Percentiles rank a stretch among this genome's conserved stretches.
Conservation (phyloP, 2,329 filamentous ascomycete genomes). For the Cercospora sp. region DNA sequence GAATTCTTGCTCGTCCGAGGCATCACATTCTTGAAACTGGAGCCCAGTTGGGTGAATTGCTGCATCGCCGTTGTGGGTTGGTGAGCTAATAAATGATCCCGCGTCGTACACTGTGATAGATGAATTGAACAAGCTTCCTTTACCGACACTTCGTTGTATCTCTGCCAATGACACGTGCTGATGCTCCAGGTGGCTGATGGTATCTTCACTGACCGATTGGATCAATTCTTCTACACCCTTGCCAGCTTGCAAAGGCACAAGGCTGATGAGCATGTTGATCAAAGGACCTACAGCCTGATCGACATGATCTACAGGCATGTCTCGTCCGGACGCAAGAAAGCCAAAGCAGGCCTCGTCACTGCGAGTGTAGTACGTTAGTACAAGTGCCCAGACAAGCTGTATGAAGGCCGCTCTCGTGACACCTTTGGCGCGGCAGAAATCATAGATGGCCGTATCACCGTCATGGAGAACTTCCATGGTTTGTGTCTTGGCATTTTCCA, state of each 20-base stretch:
- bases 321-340: slow-evolving; percentile 42
- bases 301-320: slow-evolving; percentile 35
- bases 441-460: slow-evolving; percentile 19
- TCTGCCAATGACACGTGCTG: slow-evolving; percentile 4
- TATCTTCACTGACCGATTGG: background rate
- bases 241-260: background rate
- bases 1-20: slow-evolving; percentile 6
- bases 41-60: background rate
- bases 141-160: background rate
- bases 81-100: background rate
- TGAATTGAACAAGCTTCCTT: slow-evolving; percentile 5
- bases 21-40: background rate
- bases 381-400: slow-evolving; percentile 39
- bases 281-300: slow-evolving; percentile 37
- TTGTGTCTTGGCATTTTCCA: slow-evolving; percentile 29
- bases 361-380: slow-evolving; percentile 35
- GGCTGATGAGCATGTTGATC: slow-evolving; percentile 26
- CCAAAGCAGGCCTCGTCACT: slow-evolving; percentile 40
- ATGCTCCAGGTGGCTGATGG: background rate
- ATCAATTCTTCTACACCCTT: background rate
- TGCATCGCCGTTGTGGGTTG: background rate
- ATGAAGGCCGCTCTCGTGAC: slow-evolving; percentile 30
- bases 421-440: slow-evolving; percentile 11
- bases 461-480: slow-evolving; percentile 30
- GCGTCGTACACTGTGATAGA: slow-evolving; percentile 5